Conservation (phyloP, 2,329 filamentous ascomycete genomes). For the Sclerotinia sclerotiorum region DNA sequence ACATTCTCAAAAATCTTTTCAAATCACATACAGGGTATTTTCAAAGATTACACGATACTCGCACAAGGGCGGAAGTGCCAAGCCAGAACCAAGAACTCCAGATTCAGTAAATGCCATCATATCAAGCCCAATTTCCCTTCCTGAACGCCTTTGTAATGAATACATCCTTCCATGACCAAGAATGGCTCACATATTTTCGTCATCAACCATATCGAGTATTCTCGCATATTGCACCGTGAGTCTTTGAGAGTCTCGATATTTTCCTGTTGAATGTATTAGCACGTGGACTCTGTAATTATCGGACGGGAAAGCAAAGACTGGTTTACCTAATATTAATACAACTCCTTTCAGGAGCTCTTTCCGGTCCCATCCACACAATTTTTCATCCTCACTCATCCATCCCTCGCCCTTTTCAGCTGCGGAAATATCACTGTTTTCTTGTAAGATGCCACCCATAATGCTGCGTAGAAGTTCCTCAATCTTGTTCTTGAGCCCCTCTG, state of each 20-base stretch:
- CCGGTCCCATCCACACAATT: constrained; percentile 87
- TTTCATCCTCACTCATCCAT: constrained; percentile 66
- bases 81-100: constrained; percentile 15
- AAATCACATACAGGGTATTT: constrained; percentile 19
- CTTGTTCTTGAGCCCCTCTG: constrained; percentile 82
- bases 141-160: constrained; percentile 19
- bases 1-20: neutral
- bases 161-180: neutral
- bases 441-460: constrained; percentile 70
- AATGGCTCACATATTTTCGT: constrained; percentile 28
- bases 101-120: neutral
- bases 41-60: constrained; percentile 16
- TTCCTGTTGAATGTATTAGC: constrained; percentile 56
- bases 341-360: constrained; percentile 86
- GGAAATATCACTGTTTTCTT: constrained; percentile 51
- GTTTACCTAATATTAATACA: constrained; percentile 84
- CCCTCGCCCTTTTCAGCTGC: constrained; percentile 50
- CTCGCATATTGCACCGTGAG: constrained; percentile 94
- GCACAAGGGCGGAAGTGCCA: neutral
- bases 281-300: neutral
- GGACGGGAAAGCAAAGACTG: neutral
- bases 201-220: constrained; percentile 61
- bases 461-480: constrained; percentile 88
- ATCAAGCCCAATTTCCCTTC: constrained; percentile 7
- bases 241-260: constrained; percentile 91